Conservation (phyloP, 495 filamentous ascomycete genomes). For the Saxophila tyrrhenica region DNA sequence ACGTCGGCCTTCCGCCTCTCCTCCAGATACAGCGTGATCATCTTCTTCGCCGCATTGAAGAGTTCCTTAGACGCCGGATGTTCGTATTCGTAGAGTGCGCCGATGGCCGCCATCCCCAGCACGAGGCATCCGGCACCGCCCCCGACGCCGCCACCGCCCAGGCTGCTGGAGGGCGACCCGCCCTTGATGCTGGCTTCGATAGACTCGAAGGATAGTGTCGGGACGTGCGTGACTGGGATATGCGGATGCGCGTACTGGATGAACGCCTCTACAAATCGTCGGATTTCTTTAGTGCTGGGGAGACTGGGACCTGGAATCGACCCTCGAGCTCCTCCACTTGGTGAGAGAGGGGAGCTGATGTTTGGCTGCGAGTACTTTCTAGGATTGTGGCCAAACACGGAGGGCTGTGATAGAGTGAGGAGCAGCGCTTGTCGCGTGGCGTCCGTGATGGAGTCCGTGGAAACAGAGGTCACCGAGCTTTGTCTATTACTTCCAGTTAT, state of each 20-base stretch:
- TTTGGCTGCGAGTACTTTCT: constrained; percentile 69
- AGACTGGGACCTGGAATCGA: constrained; percentile 36
- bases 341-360: constrained; percentile 52
- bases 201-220: constrained; percentile 83
- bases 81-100: constrained; percentile 88
- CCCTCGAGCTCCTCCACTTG: constrained; percentile 34
- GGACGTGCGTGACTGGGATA: constrained; percentile 82
- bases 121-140: constrained; percentile 85
- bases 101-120: constrained; percentile 91
- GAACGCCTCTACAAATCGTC: constrained; percentile 85
- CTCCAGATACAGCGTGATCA: constrained; percentile 88
- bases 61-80: constrained; percentile 67
- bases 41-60: constrained; percentile 87
- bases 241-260: constrained; percentile 93
- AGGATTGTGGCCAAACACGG: constrained; percentile 48
- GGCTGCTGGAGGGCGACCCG: constrained; percentile 40
- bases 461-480: constrained; percentile 52
- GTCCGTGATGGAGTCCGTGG: constrained; percentile 81
- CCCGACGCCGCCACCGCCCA: constrained; percentile 51
- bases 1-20: constrained; percentile 84
- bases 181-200: constrained; percentile 49
- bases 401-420: constrained; percentile 66
- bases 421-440: constrained; percentile 81
- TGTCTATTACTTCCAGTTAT: constrained; percentile 51
- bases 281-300: constrained; percentile 82